A percentile compares a stretch with the other conserved stretches of the same genome.
Evolutionary conservation across 305 asterid genomes (phyloP).

Genomic region (Fraxinus platypoda): DNA sequence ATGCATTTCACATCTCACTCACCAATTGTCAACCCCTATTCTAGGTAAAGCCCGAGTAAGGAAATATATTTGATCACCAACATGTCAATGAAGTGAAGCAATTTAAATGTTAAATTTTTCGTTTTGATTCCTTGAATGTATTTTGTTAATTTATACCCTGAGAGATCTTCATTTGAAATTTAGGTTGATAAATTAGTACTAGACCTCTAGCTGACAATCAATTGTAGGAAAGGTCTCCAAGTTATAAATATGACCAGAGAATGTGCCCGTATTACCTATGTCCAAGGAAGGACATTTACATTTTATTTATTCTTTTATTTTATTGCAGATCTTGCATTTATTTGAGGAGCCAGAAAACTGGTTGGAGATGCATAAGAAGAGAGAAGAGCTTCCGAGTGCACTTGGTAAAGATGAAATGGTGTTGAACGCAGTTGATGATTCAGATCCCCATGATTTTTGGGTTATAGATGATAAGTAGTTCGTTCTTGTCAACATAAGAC

Average conservation of each 20-base stretch:
- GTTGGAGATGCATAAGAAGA: conserved; percentile 48
- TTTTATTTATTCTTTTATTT: neutral
- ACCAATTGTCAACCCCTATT: neutral
- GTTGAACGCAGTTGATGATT: conserved; percentile 28
- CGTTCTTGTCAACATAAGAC: neutral
- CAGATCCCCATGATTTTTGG: conserved; percentile 27
- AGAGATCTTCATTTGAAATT: neutral
- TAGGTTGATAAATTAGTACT: neutral
- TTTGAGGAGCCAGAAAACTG: conserved; percentile 51
- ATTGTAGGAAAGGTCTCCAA: neutral
- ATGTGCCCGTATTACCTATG: neutral
- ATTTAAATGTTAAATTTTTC: neutral
- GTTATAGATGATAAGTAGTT: conserved; percentile 30
- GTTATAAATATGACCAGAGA: neutral
- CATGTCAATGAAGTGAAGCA: neutral
- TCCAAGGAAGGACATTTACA: neutral
- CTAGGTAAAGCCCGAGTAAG: neutral
- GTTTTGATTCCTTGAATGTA: neutral
- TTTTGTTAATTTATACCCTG: neutral
- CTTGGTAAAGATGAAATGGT: conserved; percentile 34
- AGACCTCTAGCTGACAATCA: neutral
- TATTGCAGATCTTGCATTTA: conserved; percentile 50
- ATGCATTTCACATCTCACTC: neutral
- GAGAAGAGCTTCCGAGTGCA: conserved; percentile 35
- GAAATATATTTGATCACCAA: neutral